A percentile compares a stretch with the other conserved stretches of the same genome.
Conservation (phyloP, 805 yeast species). For the Starmerella ratchasimensis region DNA sequence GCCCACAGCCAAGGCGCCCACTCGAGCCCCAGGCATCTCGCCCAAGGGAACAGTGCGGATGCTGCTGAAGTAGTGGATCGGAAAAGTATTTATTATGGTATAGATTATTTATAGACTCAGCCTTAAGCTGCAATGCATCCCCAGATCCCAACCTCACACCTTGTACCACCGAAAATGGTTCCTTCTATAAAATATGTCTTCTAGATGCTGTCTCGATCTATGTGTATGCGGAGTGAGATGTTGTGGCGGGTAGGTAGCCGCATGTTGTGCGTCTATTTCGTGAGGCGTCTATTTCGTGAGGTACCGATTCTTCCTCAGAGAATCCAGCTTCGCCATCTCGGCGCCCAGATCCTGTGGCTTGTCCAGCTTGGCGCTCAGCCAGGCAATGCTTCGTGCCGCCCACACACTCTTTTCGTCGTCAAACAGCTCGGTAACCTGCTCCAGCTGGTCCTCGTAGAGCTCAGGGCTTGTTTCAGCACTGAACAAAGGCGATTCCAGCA, state of each 20-base stretch:
- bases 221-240: no score
- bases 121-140: no score
- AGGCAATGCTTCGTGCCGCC: conserved; percentile 10
- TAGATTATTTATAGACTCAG: no score
- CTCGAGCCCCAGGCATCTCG: conserved; percentile 26
- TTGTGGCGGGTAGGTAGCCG: no score
- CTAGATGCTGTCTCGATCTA: no score
- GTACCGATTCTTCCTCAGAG: conserved; percentile 23
- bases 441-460: conserved; percentile 58
- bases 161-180: no score
- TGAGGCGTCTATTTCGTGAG: no score
- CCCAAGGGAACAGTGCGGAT: conserved; percentile 24
- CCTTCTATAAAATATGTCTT: no score
- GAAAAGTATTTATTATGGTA: no score
- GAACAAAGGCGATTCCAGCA: conserved; percentile 35
- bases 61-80: no score
- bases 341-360: conserved; percentile 8
- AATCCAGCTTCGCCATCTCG: conserved; percentile 25
- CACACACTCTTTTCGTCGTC: conserved; percentile 13
- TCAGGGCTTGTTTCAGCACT: conserved; percentile 37
- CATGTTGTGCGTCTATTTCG: no score
- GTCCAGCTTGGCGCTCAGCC: neutral
- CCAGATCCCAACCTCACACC: no score
- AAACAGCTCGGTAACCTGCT: conserved; percentile 26
- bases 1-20: neutral